Conservation (phyloP, 257 asterid species). For the Rhazya stricta region DNA sequence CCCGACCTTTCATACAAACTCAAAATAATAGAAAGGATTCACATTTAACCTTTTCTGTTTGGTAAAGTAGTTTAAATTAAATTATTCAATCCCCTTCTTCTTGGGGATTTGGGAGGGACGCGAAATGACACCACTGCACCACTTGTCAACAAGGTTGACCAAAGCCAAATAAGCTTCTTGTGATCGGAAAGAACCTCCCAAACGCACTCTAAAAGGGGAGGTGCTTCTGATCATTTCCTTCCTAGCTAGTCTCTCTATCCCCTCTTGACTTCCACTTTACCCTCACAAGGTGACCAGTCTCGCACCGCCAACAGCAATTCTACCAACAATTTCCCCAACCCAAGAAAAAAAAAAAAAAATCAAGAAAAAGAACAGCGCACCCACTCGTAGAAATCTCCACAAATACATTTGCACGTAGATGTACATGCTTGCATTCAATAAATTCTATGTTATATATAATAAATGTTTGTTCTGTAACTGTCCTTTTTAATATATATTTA, state of each 20-base stretch:
- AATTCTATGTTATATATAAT: background rate
- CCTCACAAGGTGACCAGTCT: background rate
- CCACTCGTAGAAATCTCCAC: background rate
- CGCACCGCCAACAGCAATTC: background rate
- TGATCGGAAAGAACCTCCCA: background rate
- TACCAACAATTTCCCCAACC: background rate
- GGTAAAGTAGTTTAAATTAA: too few relatives aligned
- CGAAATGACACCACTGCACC: too few relatives aligned
- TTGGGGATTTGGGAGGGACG: too few relatives aligned
- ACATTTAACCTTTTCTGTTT: too few relatives aligned
- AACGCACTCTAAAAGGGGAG: too few relatives aligned
- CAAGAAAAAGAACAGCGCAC: background rate
- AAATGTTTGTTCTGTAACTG: slow-evolving; percentile 10
- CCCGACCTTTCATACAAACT: too few relatives aligned
- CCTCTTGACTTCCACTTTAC: background rate
- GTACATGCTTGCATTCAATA: too few relatives aligned
- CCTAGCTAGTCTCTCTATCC: background rate
- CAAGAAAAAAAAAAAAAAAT: background rate
- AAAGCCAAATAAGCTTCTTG: background rate
- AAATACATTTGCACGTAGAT: background rate
- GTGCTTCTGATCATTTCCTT: too few relatives aligned
- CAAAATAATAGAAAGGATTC: too few relatives aligned
- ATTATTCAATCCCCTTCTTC: too few relatives aligned
- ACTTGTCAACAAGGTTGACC: too few relatives aligned
- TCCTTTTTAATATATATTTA: background rate